Conservation (phyloP, 257 asterid species). For the Solanum bulbocastanum region DNA sequence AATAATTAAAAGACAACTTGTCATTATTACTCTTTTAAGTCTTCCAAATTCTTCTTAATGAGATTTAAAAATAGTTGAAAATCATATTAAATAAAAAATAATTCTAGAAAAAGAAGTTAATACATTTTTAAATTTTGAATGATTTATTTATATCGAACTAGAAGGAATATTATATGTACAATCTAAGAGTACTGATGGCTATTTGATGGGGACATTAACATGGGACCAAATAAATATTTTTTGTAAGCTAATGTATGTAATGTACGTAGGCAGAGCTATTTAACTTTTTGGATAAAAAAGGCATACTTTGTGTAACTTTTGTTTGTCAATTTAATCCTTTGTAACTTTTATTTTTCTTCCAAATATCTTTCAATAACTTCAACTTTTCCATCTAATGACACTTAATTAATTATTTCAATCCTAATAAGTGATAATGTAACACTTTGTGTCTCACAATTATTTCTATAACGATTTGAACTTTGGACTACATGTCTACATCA, state of each 20-base stretch:
- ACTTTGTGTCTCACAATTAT: neutral
- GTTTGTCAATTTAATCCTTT: neutral
- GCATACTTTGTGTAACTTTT: neutral
- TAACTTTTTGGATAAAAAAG: neutral
- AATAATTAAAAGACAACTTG: neutral
- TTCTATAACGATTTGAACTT: neutral
- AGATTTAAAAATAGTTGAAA: neutral
- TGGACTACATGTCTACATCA: neutral
- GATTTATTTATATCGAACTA: neutral
- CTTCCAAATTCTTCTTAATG: too few species aligned
- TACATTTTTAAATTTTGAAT: too few species aligned
- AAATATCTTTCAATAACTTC: neutral
- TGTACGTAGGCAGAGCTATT: neutral
- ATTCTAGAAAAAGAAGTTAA: too few species aligned
- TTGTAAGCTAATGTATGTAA: neutral
- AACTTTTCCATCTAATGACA: neutral
- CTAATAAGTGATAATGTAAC: neutral
- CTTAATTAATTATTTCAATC: neutral
- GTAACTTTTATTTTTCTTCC: neutral
- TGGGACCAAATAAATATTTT: neutral
- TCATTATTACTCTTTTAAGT: too few species aligned
- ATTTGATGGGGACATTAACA: neutral
- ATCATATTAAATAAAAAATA: too few species aligned
- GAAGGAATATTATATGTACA: neutral
- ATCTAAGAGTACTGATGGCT: neutral